Evolutionary conservation across 208 protist genomes (phyloP).

Genomic region (Porcisia hertigi): DNA sequence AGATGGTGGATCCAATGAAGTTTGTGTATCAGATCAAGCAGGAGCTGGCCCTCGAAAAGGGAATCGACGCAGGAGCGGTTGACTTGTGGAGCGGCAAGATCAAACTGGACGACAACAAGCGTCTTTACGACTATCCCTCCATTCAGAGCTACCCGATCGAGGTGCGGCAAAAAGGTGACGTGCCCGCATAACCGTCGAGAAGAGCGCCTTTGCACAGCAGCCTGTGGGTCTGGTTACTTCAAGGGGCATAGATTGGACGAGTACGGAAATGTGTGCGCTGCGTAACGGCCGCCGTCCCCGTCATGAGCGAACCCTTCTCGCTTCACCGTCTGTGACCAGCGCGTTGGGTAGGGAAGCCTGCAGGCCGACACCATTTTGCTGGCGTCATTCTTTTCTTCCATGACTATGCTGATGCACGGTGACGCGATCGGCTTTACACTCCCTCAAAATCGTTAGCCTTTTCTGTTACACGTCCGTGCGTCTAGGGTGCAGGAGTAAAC

Average conservation of each 20-base stretch:
- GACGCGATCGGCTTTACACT: too few species aligned
- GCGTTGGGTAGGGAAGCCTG: too few species aligned
- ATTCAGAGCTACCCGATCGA: conserved; percentile 91
- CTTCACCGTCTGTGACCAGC: too few species aligned
- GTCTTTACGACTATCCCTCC: conserved; percentile 89
- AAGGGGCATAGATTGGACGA: not conserved
- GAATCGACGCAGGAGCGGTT: conserved; percentile 73
- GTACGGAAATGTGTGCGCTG: not conserved
- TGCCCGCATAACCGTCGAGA: conserved; percentile 47
- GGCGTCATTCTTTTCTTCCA: too few species aligned
- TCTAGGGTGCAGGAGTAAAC: too few species aligned
- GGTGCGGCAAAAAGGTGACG: conserved; percentile 90
- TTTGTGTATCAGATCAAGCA: conserved; percentile 88
- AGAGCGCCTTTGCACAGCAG: not conserved
- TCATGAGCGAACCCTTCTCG: too few species aligned
- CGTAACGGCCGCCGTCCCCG: not conserved
- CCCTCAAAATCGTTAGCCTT: too few species aligned
- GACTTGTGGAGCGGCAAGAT: conserved; percentile 90
- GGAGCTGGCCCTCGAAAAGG: conserved; percentile 82
- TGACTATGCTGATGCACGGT: too few species aligned
- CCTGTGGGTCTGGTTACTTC: not conserved
- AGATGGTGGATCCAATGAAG: conserved; percentile 93
- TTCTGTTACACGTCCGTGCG: too few species aligned
- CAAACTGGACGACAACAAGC: conserved; percentile 86
- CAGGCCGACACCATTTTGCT: too few species aligned